Percentiles rank a stretch among this genome's conserved stretches.
Conservation (phyloP, 805 yeast genomes). For the Candida takata region DNA sequence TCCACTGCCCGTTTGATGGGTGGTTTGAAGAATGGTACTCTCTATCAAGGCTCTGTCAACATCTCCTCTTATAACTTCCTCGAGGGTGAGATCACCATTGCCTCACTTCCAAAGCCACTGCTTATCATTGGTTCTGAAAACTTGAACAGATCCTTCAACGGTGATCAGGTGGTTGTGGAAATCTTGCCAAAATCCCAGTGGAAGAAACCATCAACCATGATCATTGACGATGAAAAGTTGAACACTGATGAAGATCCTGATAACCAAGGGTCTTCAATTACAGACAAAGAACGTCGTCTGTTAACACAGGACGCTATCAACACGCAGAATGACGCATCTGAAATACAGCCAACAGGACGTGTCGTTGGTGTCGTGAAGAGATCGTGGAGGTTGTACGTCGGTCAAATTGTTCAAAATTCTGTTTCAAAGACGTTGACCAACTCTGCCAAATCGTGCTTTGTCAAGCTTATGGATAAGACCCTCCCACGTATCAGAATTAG, state of each 20-base stretch:
- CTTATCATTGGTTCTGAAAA: conserved; percentile 76
- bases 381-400: conserved; percentile 95
- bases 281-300: conserved; percentile 64
- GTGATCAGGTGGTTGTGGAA: conserved; percentile 89
- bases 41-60: conserved; percentile 78
- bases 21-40: conserved; percentile 79
- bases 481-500: conserved; percentile 82
- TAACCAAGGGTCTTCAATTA: conserved; percentile 36
- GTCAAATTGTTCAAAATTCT: conserved; percentile 79
- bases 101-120: conserved; percentile 74
- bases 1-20: conserved; percentile 80
- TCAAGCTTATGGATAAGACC: conserved; percentile 80
- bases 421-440: conserved; percentile 53
- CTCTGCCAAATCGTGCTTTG: conserved; percentile 73
- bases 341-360: conserved; percentile 85
- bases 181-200: conserved; percentile 78
- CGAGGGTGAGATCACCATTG: conserved; percentile 74
- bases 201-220: conserved; percentile 77
- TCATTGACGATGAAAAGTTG: conserved; percentile 46
- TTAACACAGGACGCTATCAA: conserved; percentile 71
- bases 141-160: conserved; percentile 85
- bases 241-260: conserved; percentile 31
- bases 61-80: conserved; percentile 81
- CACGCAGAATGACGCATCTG: conserved; percentile 47
- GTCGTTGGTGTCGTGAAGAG: conserved; percentile 84